phyloP scores from a whole-genome alignment of 805 yeast genomes.

The Barnettozyma populi region DNA sequence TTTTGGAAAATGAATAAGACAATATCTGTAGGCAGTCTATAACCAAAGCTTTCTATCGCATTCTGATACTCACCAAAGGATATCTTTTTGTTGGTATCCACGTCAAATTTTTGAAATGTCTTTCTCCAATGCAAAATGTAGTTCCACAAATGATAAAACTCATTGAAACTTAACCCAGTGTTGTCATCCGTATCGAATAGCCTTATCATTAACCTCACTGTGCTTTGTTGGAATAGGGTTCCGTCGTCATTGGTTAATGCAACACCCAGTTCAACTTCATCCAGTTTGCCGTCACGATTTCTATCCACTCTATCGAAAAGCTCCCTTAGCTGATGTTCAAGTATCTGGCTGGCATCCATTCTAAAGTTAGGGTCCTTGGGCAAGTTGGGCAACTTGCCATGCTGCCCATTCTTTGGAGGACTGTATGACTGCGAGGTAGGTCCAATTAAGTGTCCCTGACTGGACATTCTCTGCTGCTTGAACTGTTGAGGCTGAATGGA shows the following conservation, averaged over 20 bases:
- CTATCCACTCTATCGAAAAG: slow-evolving; percentile 52
- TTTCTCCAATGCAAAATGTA: slow-evolving; percentile 62
- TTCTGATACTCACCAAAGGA: slow-evolving; percentile 61
- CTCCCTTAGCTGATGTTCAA: slow-evolving; percentile 43
- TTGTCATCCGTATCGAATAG: slow-evolving; percentile 50
- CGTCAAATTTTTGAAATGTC: slow-evolving; percentile 56
- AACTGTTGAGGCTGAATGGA: slow-evolving; percentile 8
- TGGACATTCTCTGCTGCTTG: slow-evolving; percentile 7
- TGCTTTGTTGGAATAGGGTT: slow-evolving; percentile 53
- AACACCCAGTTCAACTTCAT: slow-evolving; percentile 50
- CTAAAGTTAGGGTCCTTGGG: slow-evolving; percentile 7
- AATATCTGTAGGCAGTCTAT: slow-evolving; percentile 50
- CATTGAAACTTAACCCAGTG: slow-evolving; percentile 46
- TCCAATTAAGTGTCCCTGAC: not conserved
- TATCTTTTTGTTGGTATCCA: slow-evolving; percentile 52
- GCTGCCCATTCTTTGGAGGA: slow-evolving; percentile 1
- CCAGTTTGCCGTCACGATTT: slow-evolving; percentile 47
- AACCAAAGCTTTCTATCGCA: slow-evolving; percentile 61
- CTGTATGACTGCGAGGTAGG: slow-evolving; percentile 1
- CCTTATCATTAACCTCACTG: slow-evolving; percentile 57
- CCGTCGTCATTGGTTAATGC: slow-evolving; percentile 63
- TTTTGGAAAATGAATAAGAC: slow-evolving; percentile 53
- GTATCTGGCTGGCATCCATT: slow-evolving; percentile 14
- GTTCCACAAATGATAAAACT: slow-evolving; percentile 65
- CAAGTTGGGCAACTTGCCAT: slow-evolving; percentile 1